phyloP scores from a whole-genome alignment of 108 stramenopile species.

The Skeletonema potamos region DNA sequence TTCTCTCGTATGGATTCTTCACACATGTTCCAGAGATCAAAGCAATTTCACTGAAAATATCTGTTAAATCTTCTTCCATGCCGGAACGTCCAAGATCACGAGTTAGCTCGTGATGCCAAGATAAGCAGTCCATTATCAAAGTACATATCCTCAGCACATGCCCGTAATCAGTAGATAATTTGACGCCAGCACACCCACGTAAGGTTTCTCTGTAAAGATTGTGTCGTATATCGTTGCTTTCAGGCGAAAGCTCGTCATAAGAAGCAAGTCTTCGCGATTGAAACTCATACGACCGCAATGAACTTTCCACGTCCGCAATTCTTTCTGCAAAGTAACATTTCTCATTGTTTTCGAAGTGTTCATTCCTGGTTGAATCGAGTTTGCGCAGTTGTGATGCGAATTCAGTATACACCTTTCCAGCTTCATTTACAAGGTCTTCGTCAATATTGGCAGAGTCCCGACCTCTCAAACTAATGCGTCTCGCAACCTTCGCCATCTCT shows the following conservation, averaged over 20 bases:
- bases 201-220: constrained; percentile 30
- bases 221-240: constrained; percentile 10
- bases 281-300: constrained; percentile 29
- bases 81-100: neutral
- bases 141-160: constrained; percentile 36
- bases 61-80: constrained; percentile 17
- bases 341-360: neutral
- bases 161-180: constrained; percentile 23
- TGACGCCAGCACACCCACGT: constrained; percentile 30
- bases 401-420: constrained; percentile 19
- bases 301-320: constrained; percentile 31
- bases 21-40: constrained; percentile 3
- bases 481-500: constrained; percentile 21
- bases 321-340: constrained; percentile 13
- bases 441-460: neutral
- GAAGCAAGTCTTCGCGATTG: constrained; percentile 14
- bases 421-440: constrained; percentile 7
- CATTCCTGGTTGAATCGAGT: constrained; percentile 15
- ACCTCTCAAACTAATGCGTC: neutral
- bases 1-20: constrained; percentile 28
- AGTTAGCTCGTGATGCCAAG: constrained; percentile 15
- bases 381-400: constrained; percentile 25
- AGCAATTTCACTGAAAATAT: constrained; percentile 25
- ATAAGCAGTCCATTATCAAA: constrained; percentile 38
- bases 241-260: neutral